Evolutionary conservation across 129 eudicot genomes (phyloP).

Genomic region (Flaveria brownii): DNA sequence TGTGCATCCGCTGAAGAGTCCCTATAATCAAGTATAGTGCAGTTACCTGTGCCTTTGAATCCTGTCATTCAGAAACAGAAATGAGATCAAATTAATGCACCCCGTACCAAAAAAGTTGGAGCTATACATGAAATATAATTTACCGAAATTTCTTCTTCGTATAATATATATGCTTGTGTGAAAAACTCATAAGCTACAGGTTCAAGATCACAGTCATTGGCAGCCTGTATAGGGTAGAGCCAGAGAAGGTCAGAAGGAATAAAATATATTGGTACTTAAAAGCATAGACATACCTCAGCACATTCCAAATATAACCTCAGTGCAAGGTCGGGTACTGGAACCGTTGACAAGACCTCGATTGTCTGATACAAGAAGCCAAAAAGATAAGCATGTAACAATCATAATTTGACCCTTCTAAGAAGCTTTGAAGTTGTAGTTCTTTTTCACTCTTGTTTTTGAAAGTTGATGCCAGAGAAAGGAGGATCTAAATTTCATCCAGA

Average conservation of each 20-base stretch:
- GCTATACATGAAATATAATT: not conserved
- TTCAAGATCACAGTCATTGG: slow-evolving; percentile 93
- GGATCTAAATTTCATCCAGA: not conserved
- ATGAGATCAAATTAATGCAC: slow-evolving; percentile 7
- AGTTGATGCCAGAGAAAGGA: slow-evolving; percentile 11
- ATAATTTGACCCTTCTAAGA: not conserved
- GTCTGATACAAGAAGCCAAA: slow-evolving; percentile 45
- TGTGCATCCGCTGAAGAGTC: slow-evolving; percentile 92
- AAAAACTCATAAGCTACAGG: slow-evolving; percentile 98
- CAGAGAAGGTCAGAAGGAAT: not conserved
- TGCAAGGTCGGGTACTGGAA: slow-evolving; percentile 93
- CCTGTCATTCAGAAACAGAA: slow-evolving; percentile 45
- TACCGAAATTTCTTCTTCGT: slow-evolving; percentile 98
- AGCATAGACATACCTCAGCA: slow-evolving; percentile 67
- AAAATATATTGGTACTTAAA: not conserved
- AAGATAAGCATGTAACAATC: slow-evolving; percentile 14
- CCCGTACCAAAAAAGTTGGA: not conserved
- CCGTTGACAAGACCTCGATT: slow-evolving; percentile 69
- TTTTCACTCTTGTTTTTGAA: slow-evolving; percentile 6
- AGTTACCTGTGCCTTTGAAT: slow-evolving; percentile 91
- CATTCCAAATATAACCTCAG: slow-evolving; percentile 84
- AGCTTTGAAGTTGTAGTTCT: not conserved
- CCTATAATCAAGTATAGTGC: slow-evolving; percentile 89
- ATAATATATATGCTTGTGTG: slow-evolving; percentile 96
- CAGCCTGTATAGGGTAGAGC: slow-evolving; percentile 55